Conservation (phyloP, 805 yeast species). For the Candida krabiensis region DNA sequence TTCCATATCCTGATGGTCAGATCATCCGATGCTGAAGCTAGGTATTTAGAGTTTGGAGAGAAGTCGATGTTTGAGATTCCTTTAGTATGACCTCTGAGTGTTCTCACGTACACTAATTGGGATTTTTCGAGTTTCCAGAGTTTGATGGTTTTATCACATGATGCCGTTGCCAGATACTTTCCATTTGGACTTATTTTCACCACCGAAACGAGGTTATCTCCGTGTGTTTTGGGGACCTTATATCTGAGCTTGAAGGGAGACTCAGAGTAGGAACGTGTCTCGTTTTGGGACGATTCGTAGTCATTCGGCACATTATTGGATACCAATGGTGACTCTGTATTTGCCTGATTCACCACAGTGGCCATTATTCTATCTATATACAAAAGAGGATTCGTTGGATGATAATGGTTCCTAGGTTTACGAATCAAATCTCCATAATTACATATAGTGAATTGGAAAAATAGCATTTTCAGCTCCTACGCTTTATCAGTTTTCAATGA, state of each 20-base stretch:
- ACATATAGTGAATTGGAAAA: no score
- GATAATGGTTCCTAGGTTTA: no score
- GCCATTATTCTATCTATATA: no score
- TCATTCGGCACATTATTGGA: no score
- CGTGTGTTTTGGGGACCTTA: conserved; percentile 11
- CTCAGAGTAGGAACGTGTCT: no score
- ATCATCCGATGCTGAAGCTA: conserved; percentile 90
- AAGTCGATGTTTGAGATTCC: conserved; percentile 79
- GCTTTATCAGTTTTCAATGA: no score
- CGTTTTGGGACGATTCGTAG: no score
- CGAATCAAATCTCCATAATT: no score
- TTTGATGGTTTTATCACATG: conserved; percentile 58
- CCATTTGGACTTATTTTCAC: conserved; percentile 67
- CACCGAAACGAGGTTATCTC: conserved; percentile 37
- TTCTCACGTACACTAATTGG: conserved; percentile 34
- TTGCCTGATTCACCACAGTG: no score
- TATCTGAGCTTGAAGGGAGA: conserved; percentile 15
- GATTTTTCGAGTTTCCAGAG: conserved; percentile 46
- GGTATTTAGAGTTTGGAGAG: conserved; percentile 68
- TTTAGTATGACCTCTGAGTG: conserved; percentile 56
- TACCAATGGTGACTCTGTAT: no score
- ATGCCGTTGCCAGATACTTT: conserved; percentile 51
- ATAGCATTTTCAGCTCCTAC: no score
- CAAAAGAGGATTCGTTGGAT: no score
- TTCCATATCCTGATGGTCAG: conserved; percentile 76